These are phyloP conservation scores for Chrysoporthe austroafricana DNA, from an alignment of 2,329 filamentous ascomycete genomes.

Conservation along the genomic window DNA sequence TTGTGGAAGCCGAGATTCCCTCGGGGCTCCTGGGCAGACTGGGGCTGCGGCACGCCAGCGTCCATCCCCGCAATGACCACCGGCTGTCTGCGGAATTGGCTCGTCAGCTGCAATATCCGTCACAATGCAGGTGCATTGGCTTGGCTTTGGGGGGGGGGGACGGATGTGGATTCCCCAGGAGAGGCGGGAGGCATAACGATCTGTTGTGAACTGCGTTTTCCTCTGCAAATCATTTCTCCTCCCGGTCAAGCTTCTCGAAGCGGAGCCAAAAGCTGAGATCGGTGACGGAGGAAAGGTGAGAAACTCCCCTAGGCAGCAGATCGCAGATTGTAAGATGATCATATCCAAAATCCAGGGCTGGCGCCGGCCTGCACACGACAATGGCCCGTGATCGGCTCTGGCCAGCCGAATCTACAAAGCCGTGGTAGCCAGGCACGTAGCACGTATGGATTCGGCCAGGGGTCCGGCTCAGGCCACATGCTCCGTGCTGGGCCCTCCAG, in stretches of 20 bases:
- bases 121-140: neutral
- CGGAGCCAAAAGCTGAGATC: neutral
- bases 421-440: no score
- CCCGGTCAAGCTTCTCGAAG: neutral
- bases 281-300: neutral
- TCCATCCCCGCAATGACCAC: slow-evolving; percentile 21
- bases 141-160: neutral
- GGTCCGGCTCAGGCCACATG: slow-evolving; percentile 7
- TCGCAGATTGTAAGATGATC: neutral
- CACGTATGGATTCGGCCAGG: neutral
- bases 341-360: neutral
- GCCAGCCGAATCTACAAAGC: neutral
- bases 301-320: neutral
- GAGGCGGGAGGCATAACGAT: neutral
- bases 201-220: neutral
- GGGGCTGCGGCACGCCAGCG: slow-evolving; percentile 17
- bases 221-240: neutral
- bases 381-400: neutral
- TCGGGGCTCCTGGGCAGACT: slow-evolving; percentile 8
- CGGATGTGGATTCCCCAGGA: neutral
- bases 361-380: neutral
- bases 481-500: neutral
- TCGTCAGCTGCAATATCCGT: slow-evolving; percentile 17
- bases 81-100: slow-evolving; percentile 4
- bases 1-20: slow-evolving; percentile 21